Evolutionary conservation across 805 yeast species (phyloP).

Genomic region (Candida caryicola): DNA sequence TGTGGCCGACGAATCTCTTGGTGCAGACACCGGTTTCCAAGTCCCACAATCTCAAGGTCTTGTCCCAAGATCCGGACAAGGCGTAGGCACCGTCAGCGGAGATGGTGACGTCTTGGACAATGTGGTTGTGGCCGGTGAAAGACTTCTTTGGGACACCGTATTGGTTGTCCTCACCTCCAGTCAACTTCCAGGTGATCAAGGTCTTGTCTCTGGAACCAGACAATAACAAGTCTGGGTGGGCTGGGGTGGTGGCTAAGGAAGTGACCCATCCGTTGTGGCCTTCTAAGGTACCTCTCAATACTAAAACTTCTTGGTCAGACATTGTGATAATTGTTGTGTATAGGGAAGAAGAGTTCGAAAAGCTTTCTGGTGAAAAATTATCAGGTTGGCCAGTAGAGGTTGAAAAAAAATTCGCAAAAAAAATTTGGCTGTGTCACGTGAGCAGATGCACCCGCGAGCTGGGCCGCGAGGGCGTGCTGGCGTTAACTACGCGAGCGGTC

Average conservation of each 20-base stretch:
- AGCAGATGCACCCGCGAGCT: no score
- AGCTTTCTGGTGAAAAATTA: conserved; percentile 7
- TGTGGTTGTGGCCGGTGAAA: conserved; percentile 98
- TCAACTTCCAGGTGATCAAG: conserved; percentile 95
- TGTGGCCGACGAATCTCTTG: conserved; percentile 97
- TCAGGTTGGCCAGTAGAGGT: no score
- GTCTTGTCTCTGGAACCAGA: conserved; percentile 99
- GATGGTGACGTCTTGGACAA: conserved; percentile 95
- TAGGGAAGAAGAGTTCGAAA: conserved; percentile 3
- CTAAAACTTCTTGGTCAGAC: conserved; percentile 94
- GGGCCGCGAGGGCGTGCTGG: conserved; percentile 15
- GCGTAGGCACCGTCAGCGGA: conserved; percentile 98
- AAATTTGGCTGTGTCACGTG: not conserved
- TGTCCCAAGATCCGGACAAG: conserved; percentile 99
- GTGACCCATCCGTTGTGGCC: conserved; percentile 90
- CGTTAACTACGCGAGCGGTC: conserved; percentile 27
- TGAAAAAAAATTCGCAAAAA: no score
- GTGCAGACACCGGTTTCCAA: conserved; percentile 89
- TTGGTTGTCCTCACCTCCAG: conserved; percentile 86
- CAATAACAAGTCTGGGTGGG: conserved; percentile 95
- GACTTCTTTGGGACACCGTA: conserved; percentile 98
- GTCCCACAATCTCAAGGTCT: conserved; percentile 98
- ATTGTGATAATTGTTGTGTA: conserved; percentile 29
- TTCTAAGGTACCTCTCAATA: conserved; percentile 99
- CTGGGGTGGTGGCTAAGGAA: conserved; percentile 94